These are phyloP conservation scores for Lepidium aucheri DNA, from an alignment of 345 rosid genomes.

Conservation along the genomic window DNA sequence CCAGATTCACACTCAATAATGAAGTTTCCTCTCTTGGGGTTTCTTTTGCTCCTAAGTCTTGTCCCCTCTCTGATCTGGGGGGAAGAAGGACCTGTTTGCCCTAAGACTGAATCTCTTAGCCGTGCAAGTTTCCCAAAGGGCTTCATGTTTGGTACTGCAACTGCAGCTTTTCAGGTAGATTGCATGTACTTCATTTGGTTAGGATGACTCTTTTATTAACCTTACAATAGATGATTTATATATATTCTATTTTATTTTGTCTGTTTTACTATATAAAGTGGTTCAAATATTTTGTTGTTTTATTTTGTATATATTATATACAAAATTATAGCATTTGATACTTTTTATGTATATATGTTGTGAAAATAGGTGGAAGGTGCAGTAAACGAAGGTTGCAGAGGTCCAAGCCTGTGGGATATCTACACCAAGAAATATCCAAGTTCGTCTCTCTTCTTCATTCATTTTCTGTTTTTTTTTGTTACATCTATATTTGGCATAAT, in stretches of 20 bases:
- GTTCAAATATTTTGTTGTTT: too few relatives aligned
- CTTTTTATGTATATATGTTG: background rate
- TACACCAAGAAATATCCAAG: slow-evolving; percentile 20
- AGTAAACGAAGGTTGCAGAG: slow-evolving; percentile 34
- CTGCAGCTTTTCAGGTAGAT: slow-evolving; percentile 27
- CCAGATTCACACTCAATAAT: slow-evolving; percentile 2
- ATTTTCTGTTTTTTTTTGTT: background rate
- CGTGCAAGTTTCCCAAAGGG: slow-evolving; percentile 33
- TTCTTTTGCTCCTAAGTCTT: slow-evolving; percentile 8
- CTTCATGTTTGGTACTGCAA: slow-evolving; percentile 31
- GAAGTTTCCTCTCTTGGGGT: slow-evolving; percentile 15
- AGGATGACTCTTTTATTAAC: too few relatives aligned
- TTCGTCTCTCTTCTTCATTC: background rate
- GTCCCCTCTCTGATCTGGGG: slow-evolving; percentile 2
- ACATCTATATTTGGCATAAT: too few relatives aligned
- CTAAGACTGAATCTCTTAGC: slow-evolving; percentile 19
- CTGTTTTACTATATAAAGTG: too few relatives aligned
- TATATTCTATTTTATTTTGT: too few relatives aligned
- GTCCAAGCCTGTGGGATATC: slow-evolving; percentile 39
- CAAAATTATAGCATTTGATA: too few relatives aligned
- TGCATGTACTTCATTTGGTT: too few relatives aligned
- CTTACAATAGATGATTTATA: too few relatives aligned
- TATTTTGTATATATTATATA: too few relatives aligned
- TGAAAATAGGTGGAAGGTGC: slow-evolving; percentile 34
- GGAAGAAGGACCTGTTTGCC: slow-evolving; percentile 24